phyloP scores from a whole-genome alignment of 345 rosid species.

The Diplotaxis tenuifolia region DNA sequence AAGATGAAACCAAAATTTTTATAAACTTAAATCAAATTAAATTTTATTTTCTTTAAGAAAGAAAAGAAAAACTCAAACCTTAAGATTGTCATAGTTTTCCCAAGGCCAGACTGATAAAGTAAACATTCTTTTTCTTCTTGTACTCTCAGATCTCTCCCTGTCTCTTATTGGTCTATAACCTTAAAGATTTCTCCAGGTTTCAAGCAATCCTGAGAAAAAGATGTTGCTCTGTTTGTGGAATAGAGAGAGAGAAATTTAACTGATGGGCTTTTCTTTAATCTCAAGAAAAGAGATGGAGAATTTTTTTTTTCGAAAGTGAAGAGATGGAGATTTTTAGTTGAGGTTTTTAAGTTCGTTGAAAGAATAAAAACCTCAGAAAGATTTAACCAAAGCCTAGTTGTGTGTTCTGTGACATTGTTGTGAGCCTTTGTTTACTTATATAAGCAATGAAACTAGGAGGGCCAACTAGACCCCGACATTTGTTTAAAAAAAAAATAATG shows the following conservation, averaged over 20 bases:
- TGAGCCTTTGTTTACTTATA: slow-evolving; percentile 31
- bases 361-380: slow-evolving; percentile 18
- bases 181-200: slow-evolving; percentile 22
- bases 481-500: background rate
- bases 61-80: slow-evolving; percentile 46
- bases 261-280: background rate
- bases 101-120: slow-evolving; percentile 88
- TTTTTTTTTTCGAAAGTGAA: too few species aligned
- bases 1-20: background rate
- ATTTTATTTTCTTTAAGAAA: background rate
- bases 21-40: background rate
- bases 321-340: background rate
- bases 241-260: background rate
- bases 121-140: slow-evolving; percentile 41
- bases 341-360: slow-evolving; percentile 14
- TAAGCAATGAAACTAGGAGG: slow-evolving; percentile 26
- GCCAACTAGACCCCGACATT: slow-evolving; percentile 27
- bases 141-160: slow-evolving; percentile 4
- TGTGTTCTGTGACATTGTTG: slow-evolving; percentile 22
- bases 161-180: slow-evolving; percentile 21
- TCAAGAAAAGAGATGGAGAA: background rate
- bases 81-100: slow-evolving; percentile 70
- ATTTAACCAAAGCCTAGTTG: slow-evolving; percentile 1
- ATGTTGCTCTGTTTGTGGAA: slow-evolving; percentile 17
- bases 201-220: slow-evolving; percentile 9